Base-by-base conservation (phyloP, 1,139 yeast genomes). In the Yamadazyma jaroonii region DNA sequence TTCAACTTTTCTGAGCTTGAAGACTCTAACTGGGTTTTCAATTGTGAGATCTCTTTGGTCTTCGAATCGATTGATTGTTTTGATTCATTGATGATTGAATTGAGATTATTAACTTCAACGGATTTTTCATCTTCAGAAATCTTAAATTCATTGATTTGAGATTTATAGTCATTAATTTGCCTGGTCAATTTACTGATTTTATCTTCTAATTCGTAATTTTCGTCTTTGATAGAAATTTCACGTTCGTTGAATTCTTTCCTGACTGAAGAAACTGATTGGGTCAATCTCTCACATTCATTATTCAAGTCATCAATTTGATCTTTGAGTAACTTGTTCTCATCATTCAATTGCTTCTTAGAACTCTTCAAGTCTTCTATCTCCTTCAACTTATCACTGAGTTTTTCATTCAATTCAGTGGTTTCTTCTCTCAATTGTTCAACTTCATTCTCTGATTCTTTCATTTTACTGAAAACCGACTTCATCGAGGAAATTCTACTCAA, bases 371-470 rank as follows among this genome's bases (percentile, higher is more conserved):
- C 20, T 13, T 57, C 61, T 34, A 61, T 59, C 31, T 65, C 69
- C 20, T 51, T 53, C 5, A 50, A 54, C 14, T 67, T 49, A 20
- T 32, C 40, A 29, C 44, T 57, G 32, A 57, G 54, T 49, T 57
- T 44, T 55, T 67, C 77, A 15, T 51, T 56, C 15, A 69, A 49
- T 22, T 32, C 40, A 29, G 43, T 57, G 30, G 57, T 55, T 49
- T 57, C 44, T 55, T 68, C 77, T 48, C 77, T 79, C 0, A 81
- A 65, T 29, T 66, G 67, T 35, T 81, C 84, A 29, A 89, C 66
- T 47, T 88, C 95, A 8, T 71, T 70, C 47, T 92, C 84, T 0
- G 94, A 72, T 43, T 79, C 81, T 53, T 84, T 84, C 88, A 84
- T 82, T 48, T 84, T 83, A 40, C 73, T 74, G 56, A 85, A 84